phyloP scores from a whole-genome alignment of 2,329 filamentous ascomycete species.

The Scedosporium dehoogii region DNA sequence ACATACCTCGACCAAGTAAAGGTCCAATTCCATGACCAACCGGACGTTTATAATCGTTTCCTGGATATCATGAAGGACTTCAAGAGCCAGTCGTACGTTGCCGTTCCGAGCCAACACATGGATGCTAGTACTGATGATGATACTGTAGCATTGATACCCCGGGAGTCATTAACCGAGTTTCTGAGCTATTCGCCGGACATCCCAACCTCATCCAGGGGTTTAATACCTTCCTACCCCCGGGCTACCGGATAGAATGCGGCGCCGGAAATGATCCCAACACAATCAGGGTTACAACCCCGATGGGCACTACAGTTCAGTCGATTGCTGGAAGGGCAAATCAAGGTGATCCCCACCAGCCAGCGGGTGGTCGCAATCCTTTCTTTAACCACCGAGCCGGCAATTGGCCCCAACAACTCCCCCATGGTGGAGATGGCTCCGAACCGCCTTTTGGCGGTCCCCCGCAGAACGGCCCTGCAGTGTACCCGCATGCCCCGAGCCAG shows the following conservation, averaged over 20 bases:
- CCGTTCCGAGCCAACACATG: neutral
- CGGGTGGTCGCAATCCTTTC: conserved; percentile 18
- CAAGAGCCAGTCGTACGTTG: conserved; percentile 82
- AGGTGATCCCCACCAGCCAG: conserved; percentile 27
- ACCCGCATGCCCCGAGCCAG: conserved; percentile 15
- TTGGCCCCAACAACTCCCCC: conserved; percentile 46
- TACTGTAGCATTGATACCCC: conserved; percentile 75
- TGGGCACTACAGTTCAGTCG: conserved; percentile 90
- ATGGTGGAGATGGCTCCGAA: conserved; percentile 54
- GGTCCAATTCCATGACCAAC: conserved; percentile 92
- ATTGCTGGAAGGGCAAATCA: conserved; percentile 51
- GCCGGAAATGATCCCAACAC: conserved; percentile 90
- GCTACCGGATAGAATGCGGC: conserved; percentile 94
- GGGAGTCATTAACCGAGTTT: conserved; percentile 93
- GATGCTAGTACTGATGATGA: neutral
- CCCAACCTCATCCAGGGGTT: conserved; percentile 95
- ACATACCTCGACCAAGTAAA: conserved; percentile 98
- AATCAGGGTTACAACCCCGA: conserved; percentile 92
- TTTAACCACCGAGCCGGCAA: conserved; percentile 38
- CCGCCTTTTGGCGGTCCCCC: conserved; percentile 38
- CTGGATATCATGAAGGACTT: conserved; percentile 99
- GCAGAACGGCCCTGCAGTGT: conserved; percentile 10
- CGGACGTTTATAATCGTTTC: conserved; percentile 94
- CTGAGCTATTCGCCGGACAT: conserved; percentile 89
- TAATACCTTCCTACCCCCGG: conserved; percentile 92